A percentile compares a stretch with the other conserved stretches of the same genome.
Conservation (phyloP, 2,329 filamentous ascomycete species). For the Fusarium fracticaudum region DNA sequence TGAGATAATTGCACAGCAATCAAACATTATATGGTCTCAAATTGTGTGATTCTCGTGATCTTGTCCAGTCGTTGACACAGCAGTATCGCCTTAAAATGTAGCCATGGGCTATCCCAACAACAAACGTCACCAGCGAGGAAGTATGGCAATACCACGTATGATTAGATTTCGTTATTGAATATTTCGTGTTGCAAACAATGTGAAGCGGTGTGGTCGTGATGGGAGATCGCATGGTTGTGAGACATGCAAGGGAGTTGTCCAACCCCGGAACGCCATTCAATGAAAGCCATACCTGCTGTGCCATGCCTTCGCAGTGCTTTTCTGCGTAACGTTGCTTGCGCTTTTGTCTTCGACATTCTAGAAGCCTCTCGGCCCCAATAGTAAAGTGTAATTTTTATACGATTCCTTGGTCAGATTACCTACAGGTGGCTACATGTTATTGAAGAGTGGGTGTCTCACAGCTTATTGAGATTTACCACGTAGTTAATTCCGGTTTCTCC, state of each 20-base stretch:
- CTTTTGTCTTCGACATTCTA: neutral
- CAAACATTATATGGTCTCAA: neutral
- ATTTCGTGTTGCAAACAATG: neutral
- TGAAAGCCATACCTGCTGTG: neutral
- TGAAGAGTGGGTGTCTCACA: neutral
- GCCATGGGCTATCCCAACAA: neutral
- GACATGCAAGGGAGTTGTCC: constrained; percentile 28
- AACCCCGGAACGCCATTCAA: constrained; percentile 15
- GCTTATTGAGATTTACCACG: neutral
- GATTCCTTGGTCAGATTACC: neutral
- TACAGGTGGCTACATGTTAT: neutral
- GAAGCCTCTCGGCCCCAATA: neutral
- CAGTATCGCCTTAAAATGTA: no score
- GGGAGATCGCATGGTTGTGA: constrained; percentile 16
- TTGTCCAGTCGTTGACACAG: neutral
- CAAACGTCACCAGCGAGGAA: neutral
- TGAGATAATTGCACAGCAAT: constrained; percentile 1
- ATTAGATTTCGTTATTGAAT: neutral
- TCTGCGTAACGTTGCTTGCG: neutral
- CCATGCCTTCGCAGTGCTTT: neutral
- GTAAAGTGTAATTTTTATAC: neutral
- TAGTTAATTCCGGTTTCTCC: neutral
- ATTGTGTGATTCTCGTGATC: neutral
- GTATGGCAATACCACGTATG: neutral
- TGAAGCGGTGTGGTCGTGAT: constrained; percentile 22